phyloP scores from a whole-genome alignment of 2,329 filamentous ascomycete species.

The Monascus ruber region DNA sequence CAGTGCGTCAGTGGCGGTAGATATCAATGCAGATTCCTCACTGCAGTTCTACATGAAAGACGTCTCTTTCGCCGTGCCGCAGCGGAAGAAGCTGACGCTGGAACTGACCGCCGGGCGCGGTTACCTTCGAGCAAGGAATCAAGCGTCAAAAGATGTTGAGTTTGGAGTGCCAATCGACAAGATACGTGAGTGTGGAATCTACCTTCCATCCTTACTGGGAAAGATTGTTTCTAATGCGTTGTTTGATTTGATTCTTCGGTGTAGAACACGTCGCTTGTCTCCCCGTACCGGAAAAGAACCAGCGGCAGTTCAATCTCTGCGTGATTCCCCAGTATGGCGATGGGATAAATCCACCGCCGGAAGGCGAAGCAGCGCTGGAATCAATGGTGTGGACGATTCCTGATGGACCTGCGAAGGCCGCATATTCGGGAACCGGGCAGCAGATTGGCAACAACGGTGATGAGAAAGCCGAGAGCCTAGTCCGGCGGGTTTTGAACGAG shows the following conservation, averaged over 20 bases:
- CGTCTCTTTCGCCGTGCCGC: conserved; percentile 50
- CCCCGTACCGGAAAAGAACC: conserved; percentile 53
- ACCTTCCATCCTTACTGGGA: conserved; percentile 1
- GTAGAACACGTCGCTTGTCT: conserved; percentile 48
- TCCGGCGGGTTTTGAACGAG: conserved; percentile 37
- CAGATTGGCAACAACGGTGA: conserved; percentile 33
- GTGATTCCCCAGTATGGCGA: conserved; percentile 44
- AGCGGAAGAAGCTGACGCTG: conserved; percentile 52
- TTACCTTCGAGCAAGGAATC: conserved; percentile 39
- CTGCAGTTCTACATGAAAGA: conserved; percentile 40
- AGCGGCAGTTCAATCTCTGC: conserved; percentile 53
- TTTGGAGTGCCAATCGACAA: conserved; percentile 40
- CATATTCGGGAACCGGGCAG: conserved; percentile 31
- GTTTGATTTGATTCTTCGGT: not conserved
- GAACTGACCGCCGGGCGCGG: conserved; percentile 38
- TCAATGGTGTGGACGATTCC: conserved; percentile 51
- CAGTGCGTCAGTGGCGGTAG: conserved; percentile 15
- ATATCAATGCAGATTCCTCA: conserved; percentile 22
- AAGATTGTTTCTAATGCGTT: not conserved
- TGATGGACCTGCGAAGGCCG: conserved; percentile 40
- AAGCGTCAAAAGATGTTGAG: conserved; percentile 41
- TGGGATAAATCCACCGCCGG: conserved; percentile 35
- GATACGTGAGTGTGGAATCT: conserved; percentile 31
- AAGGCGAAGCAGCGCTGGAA: conserved; percentile 35
- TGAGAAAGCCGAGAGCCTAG: conserved; percentile 35